Evolutionary conservation across 768 basidiomycete genomes (phyloP).

Genomic region (Crassisporium funariophilum): DNA sequence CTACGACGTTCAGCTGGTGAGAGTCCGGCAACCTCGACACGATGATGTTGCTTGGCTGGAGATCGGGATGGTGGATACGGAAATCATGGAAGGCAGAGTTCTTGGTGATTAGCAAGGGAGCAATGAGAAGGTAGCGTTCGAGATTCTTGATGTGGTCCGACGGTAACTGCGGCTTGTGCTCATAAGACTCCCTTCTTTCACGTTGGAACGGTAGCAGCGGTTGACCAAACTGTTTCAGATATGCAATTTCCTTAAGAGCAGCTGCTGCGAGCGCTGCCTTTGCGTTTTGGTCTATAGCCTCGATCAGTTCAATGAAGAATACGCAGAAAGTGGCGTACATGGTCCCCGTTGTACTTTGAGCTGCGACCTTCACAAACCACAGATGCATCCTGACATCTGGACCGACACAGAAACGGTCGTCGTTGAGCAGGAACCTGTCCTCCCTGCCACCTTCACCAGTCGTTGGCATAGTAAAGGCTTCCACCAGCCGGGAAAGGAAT

Average conservation of each 20-base stretch:
- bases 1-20: conserved; percentile 33
- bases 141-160: conserved; percentile 51
- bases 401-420: conserved; percentile 34
- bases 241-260: conserved; percentile 50
- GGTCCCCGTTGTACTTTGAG: conserved; percentile 52
- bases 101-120: conserved; percentile 45
- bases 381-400: conserved; percentile 26
- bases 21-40: conserved; percentile 49
- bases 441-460: conserved; percentile 37
- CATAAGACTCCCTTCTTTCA: conserved; percentile 44
- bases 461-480: conserved; percentile 41
- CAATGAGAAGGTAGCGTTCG: conserved; percentile 47
- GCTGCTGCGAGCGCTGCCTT: conserved; percentile 45
- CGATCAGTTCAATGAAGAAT: too few species aligned
- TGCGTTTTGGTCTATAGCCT: conserved; percentile 42
- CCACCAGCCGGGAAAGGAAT: conserved; percentile 45
- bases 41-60: conserved; percentile 52
- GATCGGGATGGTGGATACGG: conserved; percentile 55
- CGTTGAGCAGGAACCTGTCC: conserved; percentile 28
- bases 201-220: conserved; percentile 47
- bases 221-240: conserved; percentile 49
- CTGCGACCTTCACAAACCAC: conserved; percentile 44
- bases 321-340: too few species aligned
- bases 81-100: conserved; percentile 41
- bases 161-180: conserved; percentile 44